Evolutionary conservation across 192 early-diverging fungal species (phyloP).

Genomic region (Kappamyces sp.): DNA sequence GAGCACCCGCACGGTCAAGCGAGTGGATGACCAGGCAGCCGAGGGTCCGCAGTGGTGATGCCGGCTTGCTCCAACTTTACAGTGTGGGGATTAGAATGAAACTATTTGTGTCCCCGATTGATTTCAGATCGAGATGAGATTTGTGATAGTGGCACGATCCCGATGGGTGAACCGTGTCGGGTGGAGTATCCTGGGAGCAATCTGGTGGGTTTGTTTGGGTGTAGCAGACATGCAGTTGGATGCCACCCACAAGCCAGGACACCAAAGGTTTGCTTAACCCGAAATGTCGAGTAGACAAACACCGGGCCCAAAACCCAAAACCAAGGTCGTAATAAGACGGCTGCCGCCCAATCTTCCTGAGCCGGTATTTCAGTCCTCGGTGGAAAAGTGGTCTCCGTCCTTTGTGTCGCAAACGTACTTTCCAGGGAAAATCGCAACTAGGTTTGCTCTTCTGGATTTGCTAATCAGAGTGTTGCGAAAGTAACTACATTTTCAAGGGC

Average conservation of each 20-base stretch:
- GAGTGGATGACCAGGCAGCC: neutral
- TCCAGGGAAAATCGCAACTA: slow-evolving; percentile 68
- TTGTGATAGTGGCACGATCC: too few relatives aligned
- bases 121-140: too few relatives aligned
- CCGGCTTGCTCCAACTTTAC: too few relatives aligned
- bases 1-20: slow-evolving; percentile 5
- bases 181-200: too few relatives aligned
- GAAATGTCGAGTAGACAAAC: neutral
- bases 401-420: slow-evolving; percentile 52
- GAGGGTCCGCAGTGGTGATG: neutral
- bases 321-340: slow-evolving; percentile 69
- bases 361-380: slow-evolving; percentile 55
- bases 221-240: too few relatives aligned
- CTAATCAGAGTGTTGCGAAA: slow-evolving; percentile 59
- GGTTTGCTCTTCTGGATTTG: slow-evolving; percentile 39
- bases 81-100: too few relatives aligned
- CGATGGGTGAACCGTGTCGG: too few relatives aligned
- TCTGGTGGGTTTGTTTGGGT: too few relatives aligned
- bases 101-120: too few relatives aligned
- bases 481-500: slow-evolving; percentile 63
- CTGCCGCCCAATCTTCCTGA: slow-evolving; percentile 74
- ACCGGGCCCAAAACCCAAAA: slow-evolving; percentile 11
- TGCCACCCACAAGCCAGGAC: too few relatives aligned
- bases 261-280: too few relatives aligned
- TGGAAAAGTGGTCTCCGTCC: slow-evolving; percentile 49